These are phyloP conservation scores for Fusarium odoratissimum DNA, from an alignment of 2,329 filamentous ascomycete genomes.

Conservation along the genomic window DNA sequence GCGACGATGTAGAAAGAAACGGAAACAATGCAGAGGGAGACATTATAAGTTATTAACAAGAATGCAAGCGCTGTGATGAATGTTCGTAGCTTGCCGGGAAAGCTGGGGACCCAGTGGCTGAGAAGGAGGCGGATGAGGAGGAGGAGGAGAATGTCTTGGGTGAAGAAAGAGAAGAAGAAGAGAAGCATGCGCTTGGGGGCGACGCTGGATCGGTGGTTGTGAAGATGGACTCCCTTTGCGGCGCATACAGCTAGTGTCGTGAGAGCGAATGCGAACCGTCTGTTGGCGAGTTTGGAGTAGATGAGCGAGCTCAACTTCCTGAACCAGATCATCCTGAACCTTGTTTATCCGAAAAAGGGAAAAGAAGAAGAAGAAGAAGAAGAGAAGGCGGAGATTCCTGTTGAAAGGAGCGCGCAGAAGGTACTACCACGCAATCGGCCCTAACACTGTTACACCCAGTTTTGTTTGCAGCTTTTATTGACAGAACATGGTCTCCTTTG, in stretches of 20 bases:
- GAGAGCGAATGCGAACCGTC: slow-evolving; percentile 49
- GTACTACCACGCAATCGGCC: slow-evolving; percentile 3
- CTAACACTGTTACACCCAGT: slow-evolving; percentile 23
- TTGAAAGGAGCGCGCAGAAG: neutral
- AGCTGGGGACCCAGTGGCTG: slow-evolving; percentile 41
- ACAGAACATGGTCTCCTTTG: neutral
- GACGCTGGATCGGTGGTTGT: slow-evolving; percentile 48
- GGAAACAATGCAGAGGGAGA: slow-evolving; percentile 41
- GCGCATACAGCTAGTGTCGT: slow-evolving; percentile 46
- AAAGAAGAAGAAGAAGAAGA: neutral
- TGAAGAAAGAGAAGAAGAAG: slow-evolving; percentile 52
- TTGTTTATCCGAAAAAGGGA: neutral
- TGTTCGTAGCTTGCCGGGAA: slow-evolving; percentile 21
- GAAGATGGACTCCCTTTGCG: slow-evolving; percentile 50
- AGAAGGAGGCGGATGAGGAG: slow-evolving; percentile 49
- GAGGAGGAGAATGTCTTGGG: slow-evolving; percentile 49
- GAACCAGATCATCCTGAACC: slow-evolving; percentile 9
- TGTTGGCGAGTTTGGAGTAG: slow-evolving; percentile 44
- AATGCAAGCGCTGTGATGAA: slow-evolving; percentile 28
- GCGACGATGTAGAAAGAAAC: slow-evolving; percentile 50
- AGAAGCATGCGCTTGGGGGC: slow-evolving; percentile 45
- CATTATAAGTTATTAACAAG: slow-evolving; percentile 37
- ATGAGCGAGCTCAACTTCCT: slow-evolving; percentile 24
- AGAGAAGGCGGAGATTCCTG: neutral
- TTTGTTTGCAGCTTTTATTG: neutral